Conservation (phyloP, 2,329 filamentous ascomycete genomes). For the Biscogniauxia mediterranea region DNA sequence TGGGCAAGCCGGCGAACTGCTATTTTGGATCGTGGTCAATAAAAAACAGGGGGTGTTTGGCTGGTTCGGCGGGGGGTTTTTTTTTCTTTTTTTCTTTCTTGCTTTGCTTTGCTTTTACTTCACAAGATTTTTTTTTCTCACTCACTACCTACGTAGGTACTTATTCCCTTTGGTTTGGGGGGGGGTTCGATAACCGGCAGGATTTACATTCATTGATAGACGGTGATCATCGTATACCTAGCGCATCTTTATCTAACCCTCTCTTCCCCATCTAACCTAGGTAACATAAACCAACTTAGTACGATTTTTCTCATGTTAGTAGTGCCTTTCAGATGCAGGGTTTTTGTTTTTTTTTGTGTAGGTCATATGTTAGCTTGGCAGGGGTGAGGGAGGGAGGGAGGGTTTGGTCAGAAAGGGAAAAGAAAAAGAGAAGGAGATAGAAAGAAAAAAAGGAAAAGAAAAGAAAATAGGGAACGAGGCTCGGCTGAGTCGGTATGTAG, state of each 20-base stretch:
- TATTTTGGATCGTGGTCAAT: not conserved
- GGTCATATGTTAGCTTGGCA: not conserved
- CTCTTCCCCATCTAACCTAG: not conserved
- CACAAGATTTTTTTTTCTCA: too few species aligned
- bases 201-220: not conserved
- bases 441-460: too few species aligned
- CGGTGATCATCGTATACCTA: not conserved
- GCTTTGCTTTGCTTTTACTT: too few species aligned
- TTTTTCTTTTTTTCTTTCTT: too few species aligned
- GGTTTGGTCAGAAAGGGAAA: too few species aligned
- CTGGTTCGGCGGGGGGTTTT: not conserved
- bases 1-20: not conserved
- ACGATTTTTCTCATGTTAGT: not conserved
- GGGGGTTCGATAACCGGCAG: not conserved
- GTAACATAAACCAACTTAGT: not conserved
- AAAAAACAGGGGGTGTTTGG: not conserved
- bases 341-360: not conserved
- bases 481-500: not conserved
- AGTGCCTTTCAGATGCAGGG: too few species aligned
- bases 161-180: not conserved
- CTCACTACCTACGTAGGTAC: not conserved
- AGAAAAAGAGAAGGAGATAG: too few species aligned
- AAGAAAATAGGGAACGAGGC: not conserved
- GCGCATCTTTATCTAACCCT: not conserved
- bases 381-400: too few species aligned